Evolutionary conservation across 2,329 filamentous ascomycete species (phyloP).

Genomic region (Sporothrix brunneoviolacea): DNA sequence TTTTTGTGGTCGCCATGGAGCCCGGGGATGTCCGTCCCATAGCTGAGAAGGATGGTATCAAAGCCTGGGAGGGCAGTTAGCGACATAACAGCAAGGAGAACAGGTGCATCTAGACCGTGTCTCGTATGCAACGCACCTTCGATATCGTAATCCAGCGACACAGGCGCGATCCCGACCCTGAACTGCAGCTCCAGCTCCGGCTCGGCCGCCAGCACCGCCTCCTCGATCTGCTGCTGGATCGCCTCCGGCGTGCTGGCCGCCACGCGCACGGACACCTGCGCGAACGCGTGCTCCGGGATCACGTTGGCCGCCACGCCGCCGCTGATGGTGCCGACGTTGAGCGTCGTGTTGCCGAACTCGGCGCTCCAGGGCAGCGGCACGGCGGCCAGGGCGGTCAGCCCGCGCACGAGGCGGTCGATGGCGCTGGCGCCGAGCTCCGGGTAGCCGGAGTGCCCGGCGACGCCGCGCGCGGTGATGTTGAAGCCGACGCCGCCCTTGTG

Average conservation of each 20-base stretch:
- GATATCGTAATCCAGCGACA: no score
- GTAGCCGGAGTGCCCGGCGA: slow-evolving; percentile 4
- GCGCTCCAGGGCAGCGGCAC: not conserved
- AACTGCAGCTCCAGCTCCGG: no score
- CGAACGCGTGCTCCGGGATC: not conserved
- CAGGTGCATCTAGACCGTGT: no score
- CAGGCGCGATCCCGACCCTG: no score
- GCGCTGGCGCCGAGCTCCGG: slow-evolving; percentile 1
- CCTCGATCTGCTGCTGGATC: no score
- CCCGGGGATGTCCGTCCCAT: slow-evolving; percentile 7
- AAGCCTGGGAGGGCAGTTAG: no score
- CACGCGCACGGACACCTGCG: not conserved
- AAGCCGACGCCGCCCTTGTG: slow-evolving; percentile 1
- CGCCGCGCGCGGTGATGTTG: not conserved
- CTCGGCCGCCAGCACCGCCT: no score
- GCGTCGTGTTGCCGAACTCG: not conserved
- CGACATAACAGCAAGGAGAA: no score
- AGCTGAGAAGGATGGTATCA: no score
- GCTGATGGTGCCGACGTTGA: not conserved
- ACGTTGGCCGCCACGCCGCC: slow-evolving; percentile 9
- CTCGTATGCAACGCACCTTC: no score
- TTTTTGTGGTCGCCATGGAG: not conserved
- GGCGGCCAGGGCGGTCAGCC: not conserved
- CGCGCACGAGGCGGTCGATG: not conserved
- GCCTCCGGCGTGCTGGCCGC: not conserved